A percentile compares a stretch with the other conserved stretches of the same genome.
Evolutionary conservation across 169 alveolate species (phyloP).

Genomic region (Plasmodium inui): DNA sequence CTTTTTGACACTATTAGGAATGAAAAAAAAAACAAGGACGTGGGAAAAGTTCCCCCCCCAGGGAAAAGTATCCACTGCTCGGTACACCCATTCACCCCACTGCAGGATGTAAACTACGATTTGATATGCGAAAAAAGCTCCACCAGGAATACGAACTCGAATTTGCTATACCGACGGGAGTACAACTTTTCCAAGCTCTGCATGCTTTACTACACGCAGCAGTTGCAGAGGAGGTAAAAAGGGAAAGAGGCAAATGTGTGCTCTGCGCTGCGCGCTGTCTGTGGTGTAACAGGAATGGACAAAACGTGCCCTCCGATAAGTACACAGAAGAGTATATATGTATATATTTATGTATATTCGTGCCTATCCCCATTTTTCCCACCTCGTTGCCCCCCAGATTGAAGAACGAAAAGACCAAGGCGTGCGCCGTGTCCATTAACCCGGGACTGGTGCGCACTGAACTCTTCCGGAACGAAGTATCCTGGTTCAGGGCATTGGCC

Average conservation of each 20-base stretch:
- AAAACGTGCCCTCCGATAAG: neutral
- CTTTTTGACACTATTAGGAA: neutral
- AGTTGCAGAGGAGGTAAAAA: slow-evolving; percentile 55
- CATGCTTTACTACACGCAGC: slow-evolving; percentile 60
- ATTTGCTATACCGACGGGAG: slow-evolving; percentile 49
- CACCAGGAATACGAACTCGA: neutral
- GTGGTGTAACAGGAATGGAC: neutral
- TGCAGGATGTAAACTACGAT: slow-evolving; percentile 39
- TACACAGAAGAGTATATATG: neutral
- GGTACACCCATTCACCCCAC: neutral
- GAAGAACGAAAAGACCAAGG: slow-evolving; percentile 44
- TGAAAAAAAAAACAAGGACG: neutral
- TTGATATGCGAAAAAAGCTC: slow-evolving; percentile 24
- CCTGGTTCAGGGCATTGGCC: slow-evolving; percentile 42
- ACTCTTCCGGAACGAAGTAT: slow-evolving; percentile 29
- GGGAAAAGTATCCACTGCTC: neutral
- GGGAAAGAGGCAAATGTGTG: neutral
- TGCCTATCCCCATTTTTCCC: neutral
- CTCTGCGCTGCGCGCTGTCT: neutral
- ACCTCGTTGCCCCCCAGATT: neutral
- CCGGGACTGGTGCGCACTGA: slow-evolving; percentile 64
- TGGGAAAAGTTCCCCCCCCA: neutral
- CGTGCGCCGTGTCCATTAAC: slow-evolving; percentile 67
- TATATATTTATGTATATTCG: neutral
- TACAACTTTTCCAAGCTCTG: slow-evolving; percentile 64